Evolutionary conservation across 1,284 basidiomycete species (phyloP), one percentile per base, ranked within the genome.

Genomic region (Apiotrichum akiyoshidainum): DNA sequence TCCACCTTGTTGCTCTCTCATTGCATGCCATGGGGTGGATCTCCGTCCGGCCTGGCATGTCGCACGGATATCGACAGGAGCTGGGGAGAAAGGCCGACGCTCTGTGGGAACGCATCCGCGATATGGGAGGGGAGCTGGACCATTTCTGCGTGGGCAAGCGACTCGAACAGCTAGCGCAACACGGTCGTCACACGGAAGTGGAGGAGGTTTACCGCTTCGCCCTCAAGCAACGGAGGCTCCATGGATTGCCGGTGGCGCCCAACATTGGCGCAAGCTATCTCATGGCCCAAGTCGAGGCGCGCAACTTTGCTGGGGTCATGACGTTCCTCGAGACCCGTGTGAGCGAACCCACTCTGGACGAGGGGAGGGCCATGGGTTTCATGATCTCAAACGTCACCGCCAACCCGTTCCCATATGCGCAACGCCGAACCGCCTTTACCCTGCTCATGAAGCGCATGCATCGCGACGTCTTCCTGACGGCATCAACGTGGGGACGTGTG

Each of bases 401-500:
- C 19, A 1, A 2, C 5, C 17, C 14, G 4, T 10, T 46, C 6
- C 21, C 19, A 8, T 49, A 54, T 34, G 11, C 16, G 14, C 39
- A 21, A 12, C 40, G 46, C 16, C 52, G 52, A 22, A 17, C 46
- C n/a, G 41, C 57, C n/a, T 31, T 57, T n/a, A 37, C 48, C 42
- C 37, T 47, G 33, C 21, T 54, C 3, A 21, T 60, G 19, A 19
- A 17, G n/a, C 34, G n/a, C 12, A 41, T 44, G 21, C 34, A 26
- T 13, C 39, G 31, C 12, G 17, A 19, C 13, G 41, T 33, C 2
- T 13, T 14, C 5, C 16, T 50, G 19, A 7, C 5, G 17, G n/a
- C 16, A 5, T 9, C 35, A 12, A 17, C 14, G 16, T 52, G 51
- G 39, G 55, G 55, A 2, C 42, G 14, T 7, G 31, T 60, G 6